Base-by-base conservation (phyloP, 2,329 filamentous ascomycete genomes). In the Pseudogymnoascus sp. region DNA sequence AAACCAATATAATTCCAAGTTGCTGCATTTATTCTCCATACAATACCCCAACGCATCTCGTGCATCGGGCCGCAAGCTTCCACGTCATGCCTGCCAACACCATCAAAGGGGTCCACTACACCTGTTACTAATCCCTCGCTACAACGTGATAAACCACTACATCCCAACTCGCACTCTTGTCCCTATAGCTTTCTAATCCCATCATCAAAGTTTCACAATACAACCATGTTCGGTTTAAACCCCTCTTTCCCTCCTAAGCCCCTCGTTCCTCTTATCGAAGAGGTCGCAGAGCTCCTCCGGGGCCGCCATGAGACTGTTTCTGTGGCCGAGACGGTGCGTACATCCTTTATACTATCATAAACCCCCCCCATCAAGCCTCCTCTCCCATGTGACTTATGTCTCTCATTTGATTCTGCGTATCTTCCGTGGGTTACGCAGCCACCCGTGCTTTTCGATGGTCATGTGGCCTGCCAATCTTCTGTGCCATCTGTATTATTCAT, bases 291-390 rank as follows among this genome's bases (percentile, higher is more conserved):
- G 2, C 75, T 85, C 38, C 76, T 87, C 38, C 81, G 79, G 65
- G 74, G 79, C 43, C 77, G 77, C 60, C 76, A 78, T 63, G 80
- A 85, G 68, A 84, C 78, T 35, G 76, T 87, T 64, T 81, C 78
- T 62, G 79, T 87, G 37, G 84, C 82, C 60, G 84, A 87, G 71
- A 87, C 84, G 18, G 80, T 81, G 73, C 57, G 70, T 67, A 36
- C 66, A 58, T 35, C 25, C 39, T 58, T 35, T 39, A 60, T 22
- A 61, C 33, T 39, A 59, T 33, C 57, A 50, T 47, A 33, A 20
- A n/a, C n/a, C 39, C 30, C 33, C 14, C 41, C 14, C 25, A 22
- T 9, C 38, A 1, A 11, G 8, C n/a, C 4, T 6, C 22, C 22
- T 25, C 22, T 25, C 30, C 22, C n/a, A 33, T 12, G 36, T 25